Conservation (phyloP, 2,329 filamentous ascomycete genomes). For the Aspergillus ustus region DNA sequence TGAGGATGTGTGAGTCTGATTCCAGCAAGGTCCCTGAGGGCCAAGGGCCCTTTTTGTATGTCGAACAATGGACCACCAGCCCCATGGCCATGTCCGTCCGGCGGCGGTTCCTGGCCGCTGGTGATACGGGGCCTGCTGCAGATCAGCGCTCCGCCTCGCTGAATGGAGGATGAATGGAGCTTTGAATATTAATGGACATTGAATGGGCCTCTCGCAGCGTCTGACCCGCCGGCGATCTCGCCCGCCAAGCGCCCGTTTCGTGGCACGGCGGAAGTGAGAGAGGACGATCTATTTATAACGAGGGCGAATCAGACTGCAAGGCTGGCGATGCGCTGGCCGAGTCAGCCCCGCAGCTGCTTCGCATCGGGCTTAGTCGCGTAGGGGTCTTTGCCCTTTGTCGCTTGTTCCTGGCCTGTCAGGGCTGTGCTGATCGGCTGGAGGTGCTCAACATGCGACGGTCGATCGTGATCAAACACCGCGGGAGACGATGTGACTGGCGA, state of each 20-base stretch:
- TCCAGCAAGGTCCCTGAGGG: no score
- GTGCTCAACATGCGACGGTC: not conserved
- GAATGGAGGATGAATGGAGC: no score
- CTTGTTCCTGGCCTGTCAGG: not conserved
- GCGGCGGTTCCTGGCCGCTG: not conserved
- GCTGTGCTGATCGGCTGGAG: not conserved
- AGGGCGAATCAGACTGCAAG: not conserved
- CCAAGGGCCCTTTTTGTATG: not conserved
- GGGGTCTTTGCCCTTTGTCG: not conserved
- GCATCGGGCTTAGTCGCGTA: not conserved
- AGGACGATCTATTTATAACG: not conserved
- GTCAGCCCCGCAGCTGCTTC: not conserved
- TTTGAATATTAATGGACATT: not conserved
- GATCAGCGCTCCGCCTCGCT: not conserved
- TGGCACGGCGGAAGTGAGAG: not conserved
- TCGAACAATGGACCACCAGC: not conserved
- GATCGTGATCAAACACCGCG: not conserved
- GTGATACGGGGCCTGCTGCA: not conserved
- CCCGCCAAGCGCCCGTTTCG: not conserved
- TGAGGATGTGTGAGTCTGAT: not conserved
- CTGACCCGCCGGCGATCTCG: not conserved
- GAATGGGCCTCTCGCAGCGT: not conserved
- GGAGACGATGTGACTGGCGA: not conserved
- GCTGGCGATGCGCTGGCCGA: not conserved
- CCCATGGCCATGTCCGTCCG: not conserved